Conservation (phyloP, 148 eudicot species). For the Rhododendron simsii region DNA sequence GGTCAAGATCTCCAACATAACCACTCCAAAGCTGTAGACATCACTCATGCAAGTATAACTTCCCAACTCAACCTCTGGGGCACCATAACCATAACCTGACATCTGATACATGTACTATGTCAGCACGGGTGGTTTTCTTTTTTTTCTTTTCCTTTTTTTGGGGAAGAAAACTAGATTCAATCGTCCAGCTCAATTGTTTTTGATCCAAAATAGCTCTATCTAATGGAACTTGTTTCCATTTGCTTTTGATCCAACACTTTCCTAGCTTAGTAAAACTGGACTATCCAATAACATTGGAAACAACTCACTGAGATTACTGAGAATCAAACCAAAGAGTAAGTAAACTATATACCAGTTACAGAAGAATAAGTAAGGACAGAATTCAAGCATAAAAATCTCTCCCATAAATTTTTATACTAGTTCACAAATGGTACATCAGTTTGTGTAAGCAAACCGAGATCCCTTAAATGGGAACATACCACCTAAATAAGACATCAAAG, state of each 20-base stretch:
- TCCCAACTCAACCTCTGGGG: constrained; percentile 93
- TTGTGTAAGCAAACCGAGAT: neutral
- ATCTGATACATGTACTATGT: constrained; percentile 33
- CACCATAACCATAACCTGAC: constrained; percentile 68
- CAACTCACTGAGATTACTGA: neutral
- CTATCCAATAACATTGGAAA: neutral
- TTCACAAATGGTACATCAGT: neutral
- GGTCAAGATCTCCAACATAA: constrained; percentile 89
- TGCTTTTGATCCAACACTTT: neutral
- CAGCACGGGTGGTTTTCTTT: neutral
- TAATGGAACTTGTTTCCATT: neutral
- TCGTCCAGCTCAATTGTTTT: neutral
- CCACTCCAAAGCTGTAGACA: constrained; percentile 94
- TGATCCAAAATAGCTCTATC: neutral
- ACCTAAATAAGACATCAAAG: neutral
- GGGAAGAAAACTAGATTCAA: neutral
- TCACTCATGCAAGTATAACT: constrained; percentile 71
- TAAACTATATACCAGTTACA: neutral
- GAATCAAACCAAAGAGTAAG: neutral
- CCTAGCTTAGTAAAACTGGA: neutral
- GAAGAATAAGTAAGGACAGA: neutral
- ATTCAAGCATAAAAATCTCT: neutral
- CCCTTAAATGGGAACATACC: neutral
- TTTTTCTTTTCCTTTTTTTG: too few relatives aligned
- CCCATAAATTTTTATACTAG: neutral